phyloP scores from a whole-genome alignment of 2,329 filamentous ascomycete genomes.

The Neoarthrinium moseri region DNA sequence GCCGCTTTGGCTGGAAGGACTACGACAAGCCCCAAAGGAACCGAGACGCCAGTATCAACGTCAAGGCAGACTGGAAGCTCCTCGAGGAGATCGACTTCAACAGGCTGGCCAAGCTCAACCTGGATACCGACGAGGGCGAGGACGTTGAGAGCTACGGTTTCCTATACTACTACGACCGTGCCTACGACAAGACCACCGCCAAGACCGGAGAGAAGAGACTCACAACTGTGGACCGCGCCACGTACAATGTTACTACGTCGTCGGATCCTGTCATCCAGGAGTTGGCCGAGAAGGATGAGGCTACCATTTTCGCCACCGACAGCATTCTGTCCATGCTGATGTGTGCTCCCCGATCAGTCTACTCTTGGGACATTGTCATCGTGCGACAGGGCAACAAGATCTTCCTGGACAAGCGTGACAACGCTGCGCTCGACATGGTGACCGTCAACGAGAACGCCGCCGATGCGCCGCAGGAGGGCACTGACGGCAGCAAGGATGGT shows the following conservation, averaged over 20 bases:
- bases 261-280: conserved; percentile 97
- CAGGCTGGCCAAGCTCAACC: conserved; percentile 89
- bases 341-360: conserved; percentile 94
- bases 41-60: conserved; percentile 92
- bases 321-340: conserved; percentile 99
- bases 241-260: conserved; percentile 97
- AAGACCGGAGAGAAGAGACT: conserved; percentile 87
- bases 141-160: conserved; percentile 95
- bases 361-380: conserved; percentile 98
- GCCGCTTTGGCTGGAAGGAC: conserved; percentile 97
- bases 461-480: conserved; percentile 87
- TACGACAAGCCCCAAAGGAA: conserved; percentile 97
- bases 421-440: conserved; percentile 91
- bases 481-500: conserved; percentile 88
- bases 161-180: conserved; percentile 96
- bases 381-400: conserved; percentile 92
- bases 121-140: conserved; percentile 92
- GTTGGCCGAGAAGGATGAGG: conserved; percentile 91
- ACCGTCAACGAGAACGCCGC: conserved; percentile 99
- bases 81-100: conserved; percentile 99
- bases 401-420: conserved; percentile 98
- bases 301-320: conserved; percentile 94
- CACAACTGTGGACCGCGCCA: conserved; percentile 84
- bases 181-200: conserved; percentile 89
- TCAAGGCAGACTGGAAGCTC: conserved; percentile 93